Evolutionary conservation across 345 rosid species (phyloP), one percentile per base, ranked within the genome.

Genomic region (Punica granatum): DNA sequence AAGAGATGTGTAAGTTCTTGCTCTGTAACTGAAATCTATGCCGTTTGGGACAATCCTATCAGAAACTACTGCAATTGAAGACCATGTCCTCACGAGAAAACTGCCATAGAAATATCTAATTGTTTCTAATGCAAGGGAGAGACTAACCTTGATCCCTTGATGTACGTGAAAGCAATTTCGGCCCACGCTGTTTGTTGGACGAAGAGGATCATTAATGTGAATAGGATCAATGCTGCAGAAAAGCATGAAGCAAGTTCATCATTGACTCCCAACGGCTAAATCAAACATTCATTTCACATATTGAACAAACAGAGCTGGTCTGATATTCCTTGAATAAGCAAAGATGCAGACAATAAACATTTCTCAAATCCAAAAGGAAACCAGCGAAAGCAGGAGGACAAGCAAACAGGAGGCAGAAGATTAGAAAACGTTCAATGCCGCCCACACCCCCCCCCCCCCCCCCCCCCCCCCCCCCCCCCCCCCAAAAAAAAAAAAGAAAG

Each of bases 121-220:
- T 44, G 49, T 16, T 69, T 30, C 26, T 21, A 59, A 35, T 62
- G n/a, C n/a, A n/a, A 60, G 58, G 33, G 49, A 65, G 35, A 73
- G 41, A 70, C 85, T 72, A 54, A 86, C 98, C 94, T 93, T 93
- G 69, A 90, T 93, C 73, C 98, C 90, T 71, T 93, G 98, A 84
- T 93, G 98, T 83, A 93, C 86, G 19, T 97, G 87, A 63, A 93
- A 93, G 79, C 98, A 93, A 80, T 93, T 93, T 83, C 98, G 85
- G 78, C 98, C 98, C 44, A 93, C 90, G 72, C 90, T 90, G 79
- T 93, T 93, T 69, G 86, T 79, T 71, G 96, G 97, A 71, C 87
- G 90, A 77, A 89, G 91, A 51, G 97, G 98, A 74, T 93, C 97
- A 49, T 93, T 97, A 25, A 90, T 83, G 86, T 93, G 96, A 81